These are phyloP conservation scores for Syncephalastrum monosporum DNA, from an alignment of 371 early-diverging fungal genomes.

Conservation along the genomic window DNA sequence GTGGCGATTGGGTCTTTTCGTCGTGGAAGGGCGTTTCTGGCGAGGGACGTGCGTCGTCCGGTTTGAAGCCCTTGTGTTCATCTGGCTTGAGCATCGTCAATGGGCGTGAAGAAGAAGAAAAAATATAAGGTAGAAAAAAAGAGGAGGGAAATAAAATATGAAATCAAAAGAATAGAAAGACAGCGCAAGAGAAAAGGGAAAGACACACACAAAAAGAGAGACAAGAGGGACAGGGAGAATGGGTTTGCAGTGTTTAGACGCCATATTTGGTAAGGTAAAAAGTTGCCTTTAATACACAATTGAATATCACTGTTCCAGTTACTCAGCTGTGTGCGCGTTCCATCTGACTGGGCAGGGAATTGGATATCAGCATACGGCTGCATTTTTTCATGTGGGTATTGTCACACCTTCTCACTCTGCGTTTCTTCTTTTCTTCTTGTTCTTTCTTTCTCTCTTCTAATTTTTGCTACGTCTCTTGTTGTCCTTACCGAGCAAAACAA, in stretches of 20 bases:
- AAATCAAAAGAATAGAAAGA: not conserved
- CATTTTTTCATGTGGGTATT: too few relatives aligned
- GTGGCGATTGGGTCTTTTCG: constrained; percentile 6
- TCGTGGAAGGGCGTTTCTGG: constrained; percentile 9
- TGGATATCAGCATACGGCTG: too few relatives aligned
- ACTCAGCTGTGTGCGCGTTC: too few relatives aligned
- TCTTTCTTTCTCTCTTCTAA: not conserved
- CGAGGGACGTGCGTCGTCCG: not conserved
- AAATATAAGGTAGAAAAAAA: not conserved
- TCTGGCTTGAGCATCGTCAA: constrained; percentile 16
- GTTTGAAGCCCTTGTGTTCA: constrained; percentile 13
- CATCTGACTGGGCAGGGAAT: too few relatives aligned
- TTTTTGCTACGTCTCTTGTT: too few relatives aligned
- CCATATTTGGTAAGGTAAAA: too few relatives aligned
- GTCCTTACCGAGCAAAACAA: too few relatives aligned
- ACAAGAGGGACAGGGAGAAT: not conserved
- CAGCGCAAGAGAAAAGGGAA: not conserved
- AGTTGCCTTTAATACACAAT: too few relatives aligned
- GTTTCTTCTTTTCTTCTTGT: not conserved
- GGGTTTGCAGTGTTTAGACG: too few relatives aligned
- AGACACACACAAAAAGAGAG: constrained; percentile 1
- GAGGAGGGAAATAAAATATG: constrained; percentile 1
- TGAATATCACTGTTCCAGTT: too few relatives aligned
- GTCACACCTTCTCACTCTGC: not conserved
- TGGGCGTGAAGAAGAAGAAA: not conserved